Conservation (phyloP, 1,139 yeast species). For the Meyerozyma athensensis region DNA sequence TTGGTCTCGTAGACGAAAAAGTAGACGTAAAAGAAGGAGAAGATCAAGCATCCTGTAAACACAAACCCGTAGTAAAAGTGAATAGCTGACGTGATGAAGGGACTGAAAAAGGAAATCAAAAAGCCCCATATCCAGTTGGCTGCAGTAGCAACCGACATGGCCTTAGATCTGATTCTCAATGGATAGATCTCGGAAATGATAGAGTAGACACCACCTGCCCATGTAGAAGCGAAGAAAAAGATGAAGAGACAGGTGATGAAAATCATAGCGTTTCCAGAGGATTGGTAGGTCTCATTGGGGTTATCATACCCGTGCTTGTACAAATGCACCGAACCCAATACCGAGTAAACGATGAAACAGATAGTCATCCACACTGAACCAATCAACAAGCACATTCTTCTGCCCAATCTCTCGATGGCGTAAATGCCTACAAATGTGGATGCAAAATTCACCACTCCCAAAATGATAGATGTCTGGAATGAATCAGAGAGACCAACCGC, state of each 20-base stretch:
- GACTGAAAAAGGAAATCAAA: constrained; percentile 70
- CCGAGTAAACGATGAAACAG: constrained; percentile 60
- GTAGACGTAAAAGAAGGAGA: constrained; percentile 59
- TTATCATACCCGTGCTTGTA: constrained; percentile 49
- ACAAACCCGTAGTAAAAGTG: constrained; percentile 64
- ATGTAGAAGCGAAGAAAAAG: constrained; percentile 77
- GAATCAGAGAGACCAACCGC: constrained; percentile 74
- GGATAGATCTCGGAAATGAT: constrained; percentile 78
- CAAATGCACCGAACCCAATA: constrained; percentile 62
- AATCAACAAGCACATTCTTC: constrained; percentile 58
- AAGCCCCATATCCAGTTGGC: constrained; percentile 81
- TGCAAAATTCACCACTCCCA: constrained; percentile 74
- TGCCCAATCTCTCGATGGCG: constrained; percentile 65
- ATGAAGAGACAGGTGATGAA: constrained; percentile 75
- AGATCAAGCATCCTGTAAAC: constrained; percentile 62
- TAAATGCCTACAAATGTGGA: constrained; percentile 68
- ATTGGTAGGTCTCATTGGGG: constrained; percentile 26
- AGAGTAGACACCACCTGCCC: constrained; percentile 85
- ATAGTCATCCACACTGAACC: constrained; percentile 61
- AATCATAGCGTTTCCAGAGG: constrained; percentile 73
- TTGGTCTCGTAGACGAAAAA: constrained; percentile 70
- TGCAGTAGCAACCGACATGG: constrained; percentile 70
- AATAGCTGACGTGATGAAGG: constrained; percentile 51
- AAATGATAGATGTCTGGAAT: constrained; percentile 68
- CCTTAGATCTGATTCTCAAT: constrained; percentile 72